These are phyloP conservation scores for Mucor piriformis DNA, from an alignment of 371 early-diverging fungal species.

Conservation along the genomic window DNA sequence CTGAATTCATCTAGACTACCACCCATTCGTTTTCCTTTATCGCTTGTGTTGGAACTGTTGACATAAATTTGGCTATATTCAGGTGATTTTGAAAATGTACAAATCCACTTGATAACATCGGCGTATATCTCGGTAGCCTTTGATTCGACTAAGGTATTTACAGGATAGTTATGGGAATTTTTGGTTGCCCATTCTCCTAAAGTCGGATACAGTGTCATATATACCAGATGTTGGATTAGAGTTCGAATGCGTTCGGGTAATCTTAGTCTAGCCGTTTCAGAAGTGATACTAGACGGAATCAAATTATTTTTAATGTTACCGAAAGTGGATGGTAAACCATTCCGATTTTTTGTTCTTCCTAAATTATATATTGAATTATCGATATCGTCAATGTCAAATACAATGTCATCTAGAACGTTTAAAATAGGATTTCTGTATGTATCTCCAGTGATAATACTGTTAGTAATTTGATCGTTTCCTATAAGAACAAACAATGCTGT, in stretches of 20 bases:
- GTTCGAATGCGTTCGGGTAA: conserved; percentile 31
- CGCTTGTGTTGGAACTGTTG: background rate
- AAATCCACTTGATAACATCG: conserved; percentile 34
- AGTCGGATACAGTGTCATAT: conserved; percentile 33
- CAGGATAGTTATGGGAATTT: conserved; percentile 9
- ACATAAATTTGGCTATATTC: background rate
- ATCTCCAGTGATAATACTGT: conserved; percentile 20
- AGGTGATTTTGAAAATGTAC: background rate
- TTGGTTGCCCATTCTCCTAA: conserved; percentile 33
- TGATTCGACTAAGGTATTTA: conserved; percentile 26
- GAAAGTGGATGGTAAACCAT: background rate
- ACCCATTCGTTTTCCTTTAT: background rate
- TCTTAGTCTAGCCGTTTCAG: background rate
- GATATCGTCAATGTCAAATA: conserved; percentile 9
- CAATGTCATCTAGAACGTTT: conserved; percentile 10
- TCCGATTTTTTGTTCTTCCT: background rate
- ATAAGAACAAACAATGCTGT: conserved; percentile 42
- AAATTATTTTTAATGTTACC: background rate
- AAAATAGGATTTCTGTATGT: background rate
- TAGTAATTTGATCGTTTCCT: conserved; percentile 40
- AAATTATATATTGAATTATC: background rate
- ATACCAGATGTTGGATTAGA: conserved; percentile 27
- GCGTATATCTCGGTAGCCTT: conserved; percentile 26
- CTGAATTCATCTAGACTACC: conserved; percentile 8
- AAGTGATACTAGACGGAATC: background rate